Evolutionary conservation across 371 early-diverging fungal species (phyloP).

Genomic region (Rhizopus stolonifer): DNA sequence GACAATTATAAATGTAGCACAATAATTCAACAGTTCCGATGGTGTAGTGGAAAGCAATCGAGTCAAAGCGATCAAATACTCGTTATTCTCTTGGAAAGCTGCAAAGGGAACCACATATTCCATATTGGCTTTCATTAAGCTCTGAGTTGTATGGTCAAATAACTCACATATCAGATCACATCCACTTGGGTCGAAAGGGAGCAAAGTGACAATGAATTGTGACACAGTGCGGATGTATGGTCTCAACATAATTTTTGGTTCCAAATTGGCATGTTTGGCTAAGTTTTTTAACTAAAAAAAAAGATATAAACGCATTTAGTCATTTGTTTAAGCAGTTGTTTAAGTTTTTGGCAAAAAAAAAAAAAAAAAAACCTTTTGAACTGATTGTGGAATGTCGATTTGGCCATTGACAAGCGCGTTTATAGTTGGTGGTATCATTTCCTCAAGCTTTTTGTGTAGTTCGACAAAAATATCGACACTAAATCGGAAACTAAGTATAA

Average conservation of each 20-base stretch:
- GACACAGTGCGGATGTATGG: neutral
- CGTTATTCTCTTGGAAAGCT: neutral
- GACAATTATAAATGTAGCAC: neutral
- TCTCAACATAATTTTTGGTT: neutral
- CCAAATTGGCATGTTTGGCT: neutral
- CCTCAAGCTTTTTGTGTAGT: no score
- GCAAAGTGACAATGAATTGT: neutral
- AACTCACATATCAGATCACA: neutral
- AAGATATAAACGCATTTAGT: no score
- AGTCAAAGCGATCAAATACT: neutral
- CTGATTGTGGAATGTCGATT: no score
- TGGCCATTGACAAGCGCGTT: no score
- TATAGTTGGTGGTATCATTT: no score
- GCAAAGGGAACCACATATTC: conserved; percentile 11
- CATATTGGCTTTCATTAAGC: neutral
- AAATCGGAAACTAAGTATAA: no score
- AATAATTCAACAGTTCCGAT: neutral
- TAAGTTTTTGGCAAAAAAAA: no score
- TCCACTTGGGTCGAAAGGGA: neutral
- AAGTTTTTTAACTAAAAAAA: neutral
- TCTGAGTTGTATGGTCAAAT: neutral
- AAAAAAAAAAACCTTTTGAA: no score
- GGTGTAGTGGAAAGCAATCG: neutral
- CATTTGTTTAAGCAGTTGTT: no score
- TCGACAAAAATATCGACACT: no score